Percentiles rank a stretch among this genome's conserved stretches.
Conservation (phyloP, 768 basidiomycete genomes). For the Cyclocybe cylindracea region DNA sequence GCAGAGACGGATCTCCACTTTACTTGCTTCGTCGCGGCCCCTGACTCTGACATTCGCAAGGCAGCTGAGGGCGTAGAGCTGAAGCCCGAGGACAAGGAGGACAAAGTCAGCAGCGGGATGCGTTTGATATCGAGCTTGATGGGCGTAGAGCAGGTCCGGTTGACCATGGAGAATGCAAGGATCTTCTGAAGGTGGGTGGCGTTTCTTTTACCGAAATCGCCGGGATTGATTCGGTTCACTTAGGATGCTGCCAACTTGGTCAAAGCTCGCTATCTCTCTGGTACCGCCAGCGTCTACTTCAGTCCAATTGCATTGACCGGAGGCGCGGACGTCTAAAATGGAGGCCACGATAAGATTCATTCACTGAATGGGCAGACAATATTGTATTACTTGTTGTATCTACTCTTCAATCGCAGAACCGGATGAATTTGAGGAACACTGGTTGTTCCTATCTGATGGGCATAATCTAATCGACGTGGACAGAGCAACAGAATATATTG, state of each 20-base stretch:
- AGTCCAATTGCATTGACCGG: slow-evolving; percentile 55
- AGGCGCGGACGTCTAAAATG: background rate
- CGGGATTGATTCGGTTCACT: background rate
- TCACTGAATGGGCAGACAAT: too few species aligned
- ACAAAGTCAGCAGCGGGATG: slow-evolving; percentile 25
- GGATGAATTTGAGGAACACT: too few species aligned
- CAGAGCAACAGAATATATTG: too few species aligned
- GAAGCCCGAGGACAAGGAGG: slow-evolving; percentile 15
- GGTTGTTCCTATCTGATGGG: too few species aligned
- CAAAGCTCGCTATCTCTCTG: slow-evolving; percentile 56
- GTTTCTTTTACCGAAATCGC: background rate
- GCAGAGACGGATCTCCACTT: slow-evolving; percentile 83
- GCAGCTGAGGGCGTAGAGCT: slow-evolving; percentile 21
- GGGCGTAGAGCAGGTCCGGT: slow-evolving; percentile 78
- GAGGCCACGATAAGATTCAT: too few species aligned
- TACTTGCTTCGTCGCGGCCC: slow-evolving; percentile 80
- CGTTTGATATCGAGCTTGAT: slow-evolving; percentile 84
- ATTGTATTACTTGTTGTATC: too few species aligned
- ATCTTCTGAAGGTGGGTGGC: slow-evolving; percentile 56
- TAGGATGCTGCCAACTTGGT: slow-evolving; percentile 71
- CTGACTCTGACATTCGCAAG: slow-evolving; percentile 38
- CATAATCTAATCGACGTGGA: too few species aligned
- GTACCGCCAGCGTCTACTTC: slow-evolving; percentile 58
- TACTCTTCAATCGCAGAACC: too few species aligned
- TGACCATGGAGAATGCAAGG: slow-evolving; percentile 66